Evolutionary conservation across 148 eudicot genomes (phyloP).

Genomic region (Camellia granthamiana): DNA sequence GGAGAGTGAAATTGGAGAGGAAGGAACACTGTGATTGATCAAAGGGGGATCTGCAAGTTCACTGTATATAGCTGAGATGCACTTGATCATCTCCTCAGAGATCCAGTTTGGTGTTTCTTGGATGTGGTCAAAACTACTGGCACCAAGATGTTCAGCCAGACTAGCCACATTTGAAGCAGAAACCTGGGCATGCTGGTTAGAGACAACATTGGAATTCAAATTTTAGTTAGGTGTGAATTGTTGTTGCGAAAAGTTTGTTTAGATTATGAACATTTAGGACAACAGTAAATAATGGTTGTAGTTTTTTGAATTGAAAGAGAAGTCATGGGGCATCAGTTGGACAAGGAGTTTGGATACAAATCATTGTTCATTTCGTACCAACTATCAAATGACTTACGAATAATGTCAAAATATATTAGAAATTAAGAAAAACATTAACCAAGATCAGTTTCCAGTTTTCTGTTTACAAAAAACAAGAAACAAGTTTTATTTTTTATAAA

Average conservation of each 20-base stretch:
- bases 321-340: too few species aligned
- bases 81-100: slow-evolving; percentile 80
- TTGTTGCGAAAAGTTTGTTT: background rate
- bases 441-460: too few species aligned
- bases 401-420: too few species aligned
- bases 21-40: slow-evolving; percentile 28
- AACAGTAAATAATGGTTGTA: too few species aligned
- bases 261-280: too few species aligned
- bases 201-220: background rate
- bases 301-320: too few species aligned
- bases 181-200: slow-evolving; percentile 23
- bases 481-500: too few species aligned
- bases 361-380: too few species aligned
- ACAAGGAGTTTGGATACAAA: too few species aligned
- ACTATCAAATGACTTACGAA: too few species aligned
- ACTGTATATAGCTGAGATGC: slow-evolving; percentile 58
- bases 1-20: slow-evolving; percentile 45
- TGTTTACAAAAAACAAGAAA: too few species aligned
- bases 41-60: slow-evolving; percentile 53
- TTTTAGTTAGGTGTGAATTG: background rate
- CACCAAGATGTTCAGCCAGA: slow-evolving; percentile 66
- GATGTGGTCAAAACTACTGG: slow-evolving; percentile 38
- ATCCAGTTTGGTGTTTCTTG: slow-evolving; percentile 60
- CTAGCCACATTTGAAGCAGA: slow-evolving; percentile 31
- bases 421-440: too few species aligned